phyloP scores from a whole-genome alignment of 345 rosid species.

The Angophora floribunda region DNA sequence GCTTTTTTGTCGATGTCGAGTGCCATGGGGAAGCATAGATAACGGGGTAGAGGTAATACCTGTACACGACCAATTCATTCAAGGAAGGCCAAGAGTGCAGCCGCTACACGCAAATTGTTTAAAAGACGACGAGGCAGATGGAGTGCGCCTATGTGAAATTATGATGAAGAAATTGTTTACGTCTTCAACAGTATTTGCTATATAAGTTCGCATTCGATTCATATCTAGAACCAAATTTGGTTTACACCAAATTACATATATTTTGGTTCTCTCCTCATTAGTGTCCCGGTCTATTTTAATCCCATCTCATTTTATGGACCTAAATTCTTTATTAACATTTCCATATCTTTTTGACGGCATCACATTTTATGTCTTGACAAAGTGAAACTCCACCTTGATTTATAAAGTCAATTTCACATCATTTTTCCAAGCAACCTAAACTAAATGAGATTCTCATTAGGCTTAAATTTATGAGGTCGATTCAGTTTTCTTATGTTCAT shows the following conservation, averaged over 20 bases:
- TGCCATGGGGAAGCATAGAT: constrained; percentile 59
- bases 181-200: background rate
- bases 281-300: background rate
- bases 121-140: constrained; percentile 47
- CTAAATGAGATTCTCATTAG: background rate
- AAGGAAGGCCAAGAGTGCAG: constrained; percentile 57
- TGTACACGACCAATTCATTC: constrained; percentile 44
- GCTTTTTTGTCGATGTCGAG: constrained; percentile 28
- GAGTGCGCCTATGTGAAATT: constrained; percentile 53
- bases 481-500: background rate
- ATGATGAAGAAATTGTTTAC: background rate
- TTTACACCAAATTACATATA: background rate
- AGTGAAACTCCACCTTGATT: background rate
- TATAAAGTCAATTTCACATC: background rate
- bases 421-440: background rate
- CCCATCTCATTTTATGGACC: background rate
- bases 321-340: too few species aligned
- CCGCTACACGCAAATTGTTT: constrained; percentile 76
- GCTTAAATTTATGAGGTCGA: background rate
- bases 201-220: background rate
- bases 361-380: background rate
- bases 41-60: constrained; percentile 54
- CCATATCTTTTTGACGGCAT: too few species aligned
- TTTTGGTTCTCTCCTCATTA: background rate
- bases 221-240: background rate